Percentiles rank a stretch among this genome's conserved stretches.
phyloP scores from a whole-genome alignment of 129 eudicot species.

The Flaveria brownii region DNA sequence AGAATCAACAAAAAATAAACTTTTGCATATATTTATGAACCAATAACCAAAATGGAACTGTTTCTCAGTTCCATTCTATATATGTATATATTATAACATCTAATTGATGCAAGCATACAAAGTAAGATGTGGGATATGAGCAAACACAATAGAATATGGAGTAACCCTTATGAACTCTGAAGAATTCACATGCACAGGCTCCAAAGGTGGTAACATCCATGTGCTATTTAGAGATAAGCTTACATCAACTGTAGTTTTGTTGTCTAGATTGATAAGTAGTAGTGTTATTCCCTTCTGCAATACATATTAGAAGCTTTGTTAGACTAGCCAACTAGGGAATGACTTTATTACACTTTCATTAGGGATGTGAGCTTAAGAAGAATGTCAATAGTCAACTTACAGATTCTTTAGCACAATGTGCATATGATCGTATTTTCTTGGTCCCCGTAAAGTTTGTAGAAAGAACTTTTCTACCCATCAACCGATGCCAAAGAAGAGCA shows the following conservation, averaged over 20 bases:
- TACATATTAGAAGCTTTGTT: slow-evolving; percentile 2
- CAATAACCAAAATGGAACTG: slow-evolving; percentile 42
- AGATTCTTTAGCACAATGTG: slow-evolving; percentile 85
- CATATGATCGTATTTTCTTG: slow-evolving; percentile 76
- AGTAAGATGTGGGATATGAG: slow-evolving; percentile 56
- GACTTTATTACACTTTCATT: slow-evolving; percentile 7
- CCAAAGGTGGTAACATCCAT: slow-evolving; percentile 44
- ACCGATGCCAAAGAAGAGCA: slow-evolving; percentile 92
- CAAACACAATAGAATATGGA: slow-evolving; percentile 75
- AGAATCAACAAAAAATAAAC: neutral
- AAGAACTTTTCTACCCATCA: slow-evolving; percentile 84
- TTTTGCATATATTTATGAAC: neutral
- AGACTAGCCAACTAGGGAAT: slow-evolving; percentile 10
- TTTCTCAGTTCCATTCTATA: slow-evolving; percentile 40
- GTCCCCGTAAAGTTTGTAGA: slow-evolving; percentile 61
- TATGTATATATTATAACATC: slow-evolving; percentile 21
- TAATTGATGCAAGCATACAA: slow-evolving; percentile 61
- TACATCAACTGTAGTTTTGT: slow-evolving; percentile 53
- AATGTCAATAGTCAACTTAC: slow-evolving; percentile 48
- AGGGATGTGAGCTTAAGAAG: neutral
- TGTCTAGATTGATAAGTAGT: slow-evolving; percentile 66
- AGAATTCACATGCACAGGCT: slow-evolving; percentile 54
- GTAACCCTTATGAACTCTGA: slow-evolving; percentile 60
- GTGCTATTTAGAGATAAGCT: slow-evolving; percentile 39
- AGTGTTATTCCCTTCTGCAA: slow-evolving; percentile 72